Evolutionary conservation across 176 grass and related monocot species (phyloP).

Genomic region (maize (Zea mays)): Zm-B73-REFERENCE-NAM-5.0 NC_050104.1:134585501-134586000

Average conservation of each 20-base stretch:
- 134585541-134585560: constrained; percentile 9
- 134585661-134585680: not conserved
- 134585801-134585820: not conserved
- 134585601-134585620: not conserved
- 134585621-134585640: not conserved
- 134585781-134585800: not conserved
- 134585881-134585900: constrained; percentile 12
- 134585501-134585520: constrained; percentile 77
- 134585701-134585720: not conserved
- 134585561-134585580: constrained; percentile 24
- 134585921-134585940: constrained; percentile 34
- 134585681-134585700: not conserved
- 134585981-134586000: constrained; percentile 52
- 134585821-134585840: constrained; percentile 22
- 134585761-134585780: not conserved
- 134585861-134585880: constrained; percentile 25
- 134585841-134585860: constrained; percentile 24
- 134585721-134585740: not conserved
- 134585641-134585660: not conserved
- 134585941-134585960: constrained; percentile 71
- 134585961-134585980: constrained; percentile 67
- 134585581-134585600: constrained; percentile 21
- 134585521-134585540: constrained; percentile 40
- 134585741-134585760: not conserved
- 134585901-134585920: not conserved